Percentiles rank a stretch among this genome's conserved stretches.
Conservation (phyloP, 495 filamentous ascomycete genomes). For the Lindgomyces ingoldianus region DNA sequence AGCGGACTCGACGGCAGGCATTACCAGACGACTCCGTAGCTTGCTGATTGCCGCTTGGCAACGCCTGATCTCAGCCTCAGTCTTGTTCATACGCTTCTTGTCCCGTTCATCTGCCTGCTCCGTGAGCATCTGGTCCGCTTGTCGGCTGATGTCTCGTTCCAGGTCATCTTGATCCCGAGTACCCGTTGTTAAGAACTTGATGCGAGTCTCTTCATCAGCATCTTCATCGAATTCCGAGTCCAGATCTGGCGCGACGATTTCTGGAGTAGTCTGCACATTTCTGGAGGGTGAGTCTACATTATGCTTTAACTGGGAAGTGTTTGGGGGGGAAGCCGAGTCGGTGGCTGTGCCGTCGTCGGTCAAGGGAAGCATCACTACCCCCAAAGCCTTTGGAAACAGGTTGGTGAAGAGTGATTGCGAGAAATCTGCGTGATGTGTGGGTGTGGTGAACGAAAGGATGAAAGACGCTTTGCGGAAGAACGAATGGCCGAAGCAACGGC, state of each 20-base stretch:
- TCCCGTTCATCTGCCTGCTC: slow-evolving; percentile 88
- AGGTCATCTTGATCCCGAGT: slow-evolving; percentile 81
- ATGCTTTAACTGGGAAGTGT: neutral
- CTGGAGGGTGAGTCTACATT: neutral
- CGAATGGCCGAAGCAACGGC: too few relatives aligned
- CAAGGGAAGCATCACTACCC: neutral
- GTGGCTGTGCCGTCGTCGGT: neutral
- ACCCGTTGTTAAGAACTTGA: slow-evolving; percentile 67
- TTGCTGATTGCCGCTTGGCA: slow-evolving; percentile 52
- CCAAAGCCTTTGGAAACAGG: too few relatives aligned
- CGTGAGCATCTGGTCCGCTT: slow-evolving; percentile 75
- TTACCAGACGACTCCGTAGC: slow-evolving; percentile 53
- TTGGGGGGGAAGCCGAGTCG: neutral
- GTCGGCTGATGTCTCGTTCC: slow-evolving; percentile 49
- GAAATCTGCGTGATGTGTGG: too few relatives aligned
- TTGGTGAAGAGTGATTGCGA: neutral
- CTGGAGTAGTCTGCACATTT: neutral
- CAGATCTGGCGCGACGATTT: neutral
- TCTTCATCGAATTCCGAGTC: slow-evolving; percentile 4
- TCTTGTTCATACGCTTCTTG: slow-evolving; percentile 79
- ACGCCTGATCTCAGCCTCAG: slow-evolving; percentile 55
- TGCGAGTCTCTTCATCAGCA: slow-evolving; percentile 60
- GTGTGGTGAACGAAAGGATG: too few relatives aligned
- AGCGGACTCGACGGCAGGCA: slow-evolving; percentile 52
- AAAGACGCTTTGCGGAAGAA: too few relatives aligned